Base-by-base conservation (phyloP, 345 rosid genomes). In the Atalantia buxifolia region DNA sequence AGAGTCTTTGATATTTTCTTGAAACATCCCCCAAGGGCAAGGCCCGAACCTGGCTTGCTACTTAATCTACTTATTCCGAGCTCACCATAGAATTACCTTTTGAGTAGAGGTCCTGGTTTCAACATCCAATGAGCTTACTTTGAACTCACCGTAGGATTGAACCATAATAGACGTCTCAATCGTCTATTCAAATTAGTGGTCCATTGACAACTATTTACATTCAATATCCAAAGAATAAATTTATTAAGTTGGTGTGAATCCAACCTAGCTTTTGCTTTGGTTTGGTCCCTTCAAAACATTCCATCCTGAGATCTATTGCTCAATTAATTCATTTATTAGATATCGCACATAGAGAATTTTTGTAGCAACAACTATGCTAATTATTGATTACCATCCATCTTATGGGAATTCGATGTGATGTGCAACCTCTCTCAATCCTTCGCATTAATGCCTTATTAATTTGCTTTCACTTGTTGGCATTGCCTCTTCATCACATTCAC, bases 221-320 rank as follows among this genome's bases (percentile, higher is more conserved):
- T 76, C 21, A 78, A 27, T 77, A 59, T 24, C 48, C 40, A 68
- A 59, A 59, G 75, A 75, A 75, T 61, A 22, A 50, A 53, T 53
- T 45, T 16, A 69, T 45, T 35, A 21, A 65, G 40, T 74, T 70
- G 66, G 14, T 69, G 22, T 66, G 74, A 53, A 8, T 62, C 76
- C 68, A 68, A 35, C 73, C 50, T 45, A 45, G 18, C 50, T 12
- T 2, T 13, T 45, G 50, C 30, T 27, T 35, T 53, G 22, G 22
- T 53, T 74, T 77, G 78, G 82, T 85, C 79, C 82, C 77, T 76
- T 78, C 72, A 36, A 60, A 73, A 77, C 85, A 81, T 86, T 79
- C 83, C 79, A 36, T 74, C 66, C 27, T 30, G 55, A 50, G 19
- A 70, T 28, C 21, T 62, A 24, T 28, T 63, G 63, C 12, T 42